Evolutionary conservation across 495 filamentous ascomycete species (phyloP), one percentile per base, ranked within the genome.

Genomic region (Penicillium pancosmium): DNA sequence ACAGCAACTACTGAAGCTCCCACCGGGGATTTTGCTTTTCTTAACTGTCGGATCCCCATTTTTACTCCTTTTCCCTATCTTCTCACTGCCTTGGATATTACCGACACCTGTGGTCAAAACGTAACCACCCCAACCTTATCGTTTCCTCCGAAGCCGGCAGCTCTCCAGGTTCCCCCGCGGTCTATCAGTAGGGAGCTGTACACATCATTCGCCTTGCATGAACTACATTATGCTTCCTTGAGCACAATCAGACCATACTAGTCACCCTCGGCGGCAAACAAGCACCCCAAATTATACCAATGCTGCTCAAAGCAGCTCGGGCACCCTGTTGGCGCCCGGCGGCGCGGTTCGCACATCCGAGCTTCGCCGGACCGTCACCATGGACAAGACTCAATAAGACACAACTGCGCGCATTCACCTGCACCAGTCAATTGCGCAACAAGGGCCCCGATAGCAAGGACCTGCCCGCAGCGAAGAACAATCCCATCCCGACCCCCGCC

Each of bases 251-350:
- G 27, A 53, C 40, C 40, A 55, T 11, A 21, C 34, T 15, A 56
- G 51, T 15, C 25, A 53, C 15, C 18, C 21, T 52, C 13, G 36
- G 44, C 46, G 54, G 40, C 43, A 36, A 46, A 21, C 13, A 13
- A 16, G 19, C 21, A 16, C 47, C 19, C 13, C 27, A 48, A 50
- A 50, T 48, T 52, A 62, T 63, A 64, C 67, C 57, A 61, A 80
- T 80, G 77, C 76, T 80, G 69, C 74, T 68, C 64, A 73, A 71
- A 70, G 76, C 77, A 60, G 72, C 71, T 34, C 73, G 72, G 60
- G 67, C 73, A 63, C 67, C 71, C 54, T 78, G 76, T 59, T 72
- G 67, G 71, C 73, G 73, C 61, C 61, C 77, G 41, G 60, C 77
- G 40, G 60, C 66, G 57, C 74, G 62, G 57, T 66, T 65, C 63